Evolutionary conservation across 805 yeast genomes (phyloP), one percentile per base, ranked within the genome.

Genomic region (Wickerhamiella sergipiensis): DNA sequence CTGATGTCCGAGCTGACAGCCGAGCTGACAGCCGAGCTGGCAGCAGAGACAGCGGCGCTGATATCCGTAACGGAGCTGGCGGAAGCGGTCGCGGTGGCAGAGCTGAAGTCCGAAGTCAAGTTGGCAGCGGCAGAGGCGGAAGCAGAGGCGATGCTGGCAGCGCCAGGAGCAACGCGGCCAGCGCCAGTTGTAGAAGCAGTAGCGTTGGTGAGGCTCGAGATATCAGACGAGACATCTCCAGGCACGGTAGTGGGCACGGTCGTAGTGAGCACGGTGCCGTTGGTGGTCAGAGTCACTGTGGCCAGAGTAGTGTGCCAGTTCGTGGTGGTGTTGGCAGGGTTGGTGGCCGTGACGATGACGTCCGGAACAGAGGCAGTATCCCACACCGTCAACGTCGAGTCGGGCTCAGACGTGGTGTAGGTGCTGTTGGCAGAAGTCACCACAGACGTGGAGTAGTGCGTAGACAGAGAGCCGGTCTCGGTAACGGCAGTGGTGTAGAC

Each of bases 291-390:
- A 4, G 44, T 22, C 17, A 40, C 24, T 19, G 26, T 40, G 6
- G 23, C 26, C 24, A 17, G n/a, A 17, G 33, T n/a, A 7, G 33
- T 43, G 33, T 38, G 22, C 36, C 44, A 36, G 36, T 19, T 46
- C 24, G 33, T 40, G 3, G 46, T 48, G 39, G 57, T 53, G n/a
- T 48, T 31, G 17, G 59, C 50, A 42, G 17, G 24, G 46, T 36
- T 50, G 12, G 46, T 24, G 15, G 19, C 52, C 2, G 56, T 47
- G 38, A 33, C 47, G 7, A 21, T n/a, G 26, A 18, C 40, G 15
- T 48, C 47, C 24, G 50, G 49, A 2, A 50, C 46, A 8, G 55
- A 49, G 3, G 54, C 59, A 6, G 60, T 57, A 19, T 54, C 46
- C 45, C 48, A 17, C 24, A 21, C 54, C 4, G 59, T 57, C 26